Percentiles rank a stretch among this genome's conserved stretches.
Conservation (phyloP, 169 alveolate genomes). For the Perkinsus olseni region DNA sequence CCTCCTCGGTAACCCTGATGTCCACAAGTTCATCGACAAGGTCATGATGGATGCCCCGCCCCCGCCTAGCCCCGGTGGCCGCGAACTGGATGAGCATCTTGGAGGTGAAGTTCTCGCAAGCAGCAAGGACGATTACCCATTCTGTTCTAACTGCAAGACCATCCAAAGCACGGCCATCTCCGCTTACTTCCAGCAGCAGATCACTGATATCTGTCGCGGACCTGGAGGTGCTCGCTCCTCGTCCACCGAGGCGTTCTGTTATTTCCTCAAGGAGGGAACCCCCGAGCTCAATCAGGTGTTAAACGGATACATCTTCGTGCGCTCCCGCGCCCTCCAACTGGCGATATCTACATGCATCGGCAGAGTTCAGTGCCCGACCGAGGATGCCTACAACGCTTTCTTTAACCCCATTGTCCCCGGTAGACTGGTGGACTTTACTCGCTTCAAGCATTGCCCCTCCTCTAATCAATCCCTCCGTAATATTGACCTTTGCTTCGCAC, state of each 20-base stretch:
- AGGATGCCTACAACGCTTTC: neutral
- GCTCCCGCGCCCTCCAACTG: neutral
- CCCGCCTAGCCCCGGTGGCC: too few species aligned
- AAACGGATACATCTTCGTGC: neutral
- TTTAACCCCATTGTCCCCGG: neutral
- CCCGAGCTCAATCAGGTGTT: neutral
- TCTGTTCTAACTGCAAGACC: too few species aligned
- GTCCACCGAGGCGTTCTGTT: neutral
- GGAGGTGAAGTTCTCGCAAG: too few species aligned
- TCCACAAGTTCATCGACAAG: too few species aligned
- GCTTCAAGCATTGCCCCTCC: neutral
- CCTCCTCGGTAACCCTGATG: too few species aligned
- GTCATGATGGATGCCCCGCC: too few species aligned
- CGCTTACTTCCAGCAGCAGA: neutral
- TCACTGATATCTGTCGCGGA: too few species aligned
- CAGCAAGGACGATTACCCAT: too few species aligned
- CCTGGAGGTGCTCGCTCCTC: neutral
- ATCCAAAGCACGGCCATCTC: too few species aligned
- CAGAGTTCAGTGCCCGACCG: neutral
- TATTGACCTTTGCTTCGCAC: too few species aligned
- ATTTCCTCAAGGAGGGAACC: neutral
- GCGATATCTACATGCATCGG: neutral
- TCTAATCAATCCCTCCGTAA: too few species aligned
- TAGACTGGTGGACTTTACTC: neutral
- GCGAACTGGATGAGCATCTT: too few species aligned